A percentile compares a stretch with the other conserved stretches of the same genome.
phyloP scores from a whole-genome alignment of 2,329 filamentous ascomycete genomes.

The Incumbomyces delicatus region DNA sequence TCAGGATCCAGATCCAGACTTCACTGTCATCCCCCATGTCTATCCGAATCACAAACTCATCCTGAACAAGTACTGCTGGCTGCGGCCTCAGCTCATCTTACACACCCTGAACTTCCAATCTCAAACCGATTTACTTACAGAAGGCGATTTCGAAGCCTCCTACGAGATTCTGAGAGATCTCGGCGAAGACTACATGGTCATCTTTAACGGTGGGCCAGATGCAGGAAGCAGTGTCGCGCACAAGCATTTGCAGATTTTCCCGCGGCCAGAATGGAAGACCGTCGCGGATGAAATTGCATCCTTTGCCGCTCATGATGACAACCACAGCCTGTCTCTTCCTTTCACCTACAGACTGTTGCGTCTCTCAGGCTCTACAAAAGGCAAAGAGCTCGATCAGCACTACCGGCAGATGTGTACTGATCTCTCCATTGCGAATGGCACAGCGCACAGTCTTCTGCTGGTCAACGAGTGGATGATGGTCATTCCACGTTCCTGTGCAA shows the following conservation, averaged over 20 bases:
- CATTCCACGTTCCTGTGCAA: conserved; percentile 33
- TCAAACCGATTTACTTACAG: conserved; percentile 14
- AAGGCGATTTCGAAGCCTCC: conserved; percentile 13
- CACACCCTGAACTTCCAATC: conserved; percentile 18
- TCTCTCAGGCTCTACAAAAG: not conserved
- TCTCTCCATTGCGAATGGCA: not conserved
- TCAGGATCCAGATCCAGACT: conserved; percentile 13
- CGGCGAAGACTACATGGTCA: conserved; percentile 22
- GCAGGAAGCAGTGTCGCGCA: conserved; percentile 34
- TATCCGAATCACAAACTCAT: conserved; percentile 15
- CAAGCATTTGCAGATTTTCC: conserved; percentile 36
- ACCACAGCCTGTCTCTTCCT: not conserved
- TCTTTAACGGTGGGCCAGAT: conserved; percentile 37
- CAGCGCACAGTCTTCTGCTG: conserved; percentile 40
- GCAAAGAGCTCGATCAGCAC: not conserved
- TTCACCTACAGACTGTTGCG: not conserved
- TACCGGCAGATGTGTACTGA: conserved; percentile 2
- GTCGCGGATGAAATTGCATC: not conserved
- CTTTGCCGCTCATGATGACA: not conserved
- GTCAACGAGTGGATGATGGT: conserved; percentile 38
- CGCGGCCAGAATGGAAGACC: conserved; percentile 18
- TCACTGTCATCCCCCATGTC: conserved; percentile 12
- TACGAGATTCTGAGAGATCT: conserved; percentile 9
- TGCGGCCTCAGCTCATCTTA: conserved; percentile 17
- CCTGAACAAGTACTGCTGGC: conserved; percentile 20